These are phyloP conservation scores for Debaryomyces udenii DNA, from an alignment of 1,139 yeast species.

Conservation along the genomic window DNA sequence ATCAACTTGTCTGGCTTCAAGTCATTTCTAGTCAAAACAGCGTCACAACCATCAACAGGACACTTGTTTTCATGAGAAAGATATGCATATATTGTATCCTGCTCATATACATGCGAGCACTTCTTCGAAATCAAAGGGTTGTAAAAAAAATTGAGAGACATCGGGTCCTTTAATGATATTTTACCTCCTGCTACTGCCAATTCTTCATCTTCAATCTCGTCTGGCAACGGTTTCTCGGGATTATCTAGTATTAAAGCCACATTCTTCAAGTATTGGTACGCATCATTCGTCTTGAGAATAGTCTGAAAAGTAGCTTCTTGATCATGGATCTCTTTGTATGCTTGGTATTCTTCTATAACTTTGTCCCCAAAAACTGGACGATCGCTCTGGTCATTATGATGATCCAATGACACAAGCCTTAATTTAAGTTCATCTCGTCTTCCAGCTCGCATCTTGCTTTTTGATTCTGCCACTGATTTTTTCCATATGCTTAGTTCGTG, in stretches of 20 bases:
- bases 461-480: constrained; percentile 13
- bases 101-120: constrained; percentile 68
- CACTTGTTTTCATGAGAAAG: constrained; percentile 33
- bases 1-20: constrained; percentile 50
- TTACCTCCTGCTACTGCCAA: constrained; percentile 68
- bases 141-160: constrained; percentile 53
- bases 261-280: constrained; percentile 29
- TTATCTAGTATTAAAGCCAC: constrained; percentile 33
- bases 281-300: constrained; percentile 11
- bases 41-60: constrained; percentile 54
- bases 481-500: constrained; percentile 10
- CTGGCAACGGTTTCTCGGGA: constrained; percentile 49
- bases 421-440: constrained; percentile 12
- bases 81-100: constrained; percentile 40
- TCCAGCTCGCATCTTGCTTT: constrained; percentile 9
- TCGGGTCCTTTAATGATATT: constrained; percentile 65
- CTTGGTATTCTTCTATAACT: constrained; percentile 11
- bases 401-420: constrained; percentile 10
- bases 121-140: constrained; percentile 54
- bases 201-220: constrained; percentile 50
- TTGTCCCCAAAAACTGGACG: constrained; percentile 10
- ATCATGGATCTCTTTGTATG: constrained; percentile 6
- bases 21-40: constrained; percentile 27
- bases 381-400: constrained; percentile 5
- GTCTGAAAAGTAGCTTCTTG: constrained; percentile 9